Conservation (phyloP, 805 yeast species). For the Debaryomyces hansenii region DNA sequence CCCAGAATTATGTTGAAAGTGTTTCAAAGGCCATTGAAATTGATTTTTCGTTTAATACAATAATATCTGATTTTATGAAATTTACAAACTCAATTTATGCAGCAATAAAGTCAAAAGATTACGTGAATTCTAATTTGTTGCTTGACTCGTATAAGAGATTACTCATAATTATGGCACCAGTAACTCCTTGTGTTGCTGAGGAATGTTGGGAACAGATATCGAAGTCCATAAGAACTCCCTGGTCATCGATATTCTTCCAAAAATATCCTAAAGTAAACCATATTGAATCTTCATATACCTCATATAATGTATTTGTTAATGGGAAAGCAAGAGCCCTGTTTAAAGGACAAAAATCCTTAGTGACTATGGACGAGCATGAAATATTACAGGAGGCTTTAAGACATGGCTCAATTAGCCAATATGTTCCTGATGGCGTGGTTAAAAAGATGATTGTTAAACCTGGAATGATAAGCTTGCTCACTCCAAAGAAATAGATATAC, state of each 20-base stretch:
- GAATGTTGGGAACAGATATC: slow-evolving; percentile 69
- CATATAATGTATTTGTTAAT: slow-evolving; percentile 66
- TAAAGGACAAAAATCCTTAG: slow-evolving; percentile 33
- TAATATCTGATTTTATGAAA: slow-evolving; percentile 89
- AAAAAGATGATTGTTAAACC: slow-evolving; percentile 58
- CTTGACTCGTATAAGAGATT: slow-evolving; percentile 53
- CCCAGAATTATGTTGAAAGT: slow-evolving; percentile 46
- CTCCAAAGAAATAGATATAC: slow-evolving; percentile 11
- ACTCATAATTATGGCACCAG: slow-evolving; percentile 69
- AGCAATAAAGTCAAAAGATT: slow-evolving; percentile 33
- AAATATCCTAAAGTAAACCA: slow-evolving; percentile 63
- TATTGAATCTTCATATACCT: slow-evolving; percentile 36
- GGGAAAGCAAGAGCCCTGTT: slow-evolving; percentile 64
- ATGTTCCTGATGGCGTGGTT: slow-evolving; percentile 42
- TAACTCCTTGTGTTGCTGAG: slow-evolving; percentile 78
- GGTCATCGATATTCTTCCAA: slow-evolving; percentile 54
- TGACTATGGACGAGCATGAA: slow-evolving; percentile 28
- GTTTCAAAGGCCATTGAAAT: slow-evolving; percentile 61
- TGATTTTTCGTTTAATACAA: slow-evolving; percentile 72
- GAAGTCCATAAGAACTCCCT: slow-evolving; percentile 16
- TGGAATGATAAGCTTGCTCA: slow-evolving; percentile 47
- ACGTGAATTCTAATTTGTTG: slow-evolving; percentile 40
- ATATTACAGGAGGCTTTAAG: slow-evolving; percentile 36
- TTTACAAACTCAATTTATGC: slow-evolving; percentile 52
- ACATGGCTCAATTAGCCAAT: slow-evolving; percentile 39